Base-by-base conservation (phyloP, 225 moss, liverwort and hornwort genomes). In the Physcomitrium patens region DNA sequence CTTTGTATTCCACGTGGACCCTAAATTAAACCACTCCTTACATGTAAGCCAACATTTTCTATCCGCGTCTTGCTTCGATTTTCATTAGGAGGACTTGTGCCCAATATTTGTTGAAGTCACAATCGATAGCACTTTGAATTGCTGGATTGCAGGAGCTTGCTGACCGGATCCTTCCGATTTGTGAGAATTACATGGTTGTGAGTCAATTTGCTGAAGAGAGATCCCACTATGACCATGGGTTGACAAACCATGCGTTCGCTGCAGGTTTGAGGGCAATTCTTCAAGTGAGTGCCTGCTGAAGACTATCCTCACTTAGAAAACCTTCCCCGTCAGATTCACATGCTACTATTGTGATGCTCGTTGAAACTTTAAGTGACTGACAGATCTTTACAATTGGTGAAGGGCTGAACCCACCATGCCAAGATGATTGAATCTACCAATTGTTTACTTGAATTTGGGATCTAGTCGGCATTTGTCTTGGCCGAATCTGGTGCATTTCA, bases 211-310 rank as follows among this genome's bases (percentile, higher is more conserved):
- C 85, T 43, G 97, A 99, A 86, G 81, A 82, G 42, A 81, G 90
- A 60, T 89, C 91, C 16, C 91, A 99, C 67, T 94, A 91, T 76
- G 88, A 87, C 77, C 85, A 94, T 66, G 94, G 94, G 54, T 85
- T 99, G 64, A 94, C 94, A 79, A 99, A 88, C 70, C 97, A 99
- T 76, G 97, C 97, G 2, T 88, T 94, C 76, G 86, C 97, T 67
- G 89, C 97, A 86, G 94, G 90, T 82, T 77, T 94, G 67, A 84
- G 94, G 84, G 90, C 94, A 55, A 91, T 99, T 80, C 81, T 94
- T 79, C 97, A 94, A 80, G 90, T 93, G 52, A 61, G 76, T 67
- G 18, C 14, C 20, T 70, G 67, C 55, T 62, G 67, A 23, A 16
- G 24, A 79, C 1, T 15, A 62, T 56, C 49, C 31, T 60, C n/a